These are phyloP conservation scores for Entomortierella chlamydospora DNA, from an alignment of 192 early-diverging fungal genomes.

Conservation along the genomic window DNA sequence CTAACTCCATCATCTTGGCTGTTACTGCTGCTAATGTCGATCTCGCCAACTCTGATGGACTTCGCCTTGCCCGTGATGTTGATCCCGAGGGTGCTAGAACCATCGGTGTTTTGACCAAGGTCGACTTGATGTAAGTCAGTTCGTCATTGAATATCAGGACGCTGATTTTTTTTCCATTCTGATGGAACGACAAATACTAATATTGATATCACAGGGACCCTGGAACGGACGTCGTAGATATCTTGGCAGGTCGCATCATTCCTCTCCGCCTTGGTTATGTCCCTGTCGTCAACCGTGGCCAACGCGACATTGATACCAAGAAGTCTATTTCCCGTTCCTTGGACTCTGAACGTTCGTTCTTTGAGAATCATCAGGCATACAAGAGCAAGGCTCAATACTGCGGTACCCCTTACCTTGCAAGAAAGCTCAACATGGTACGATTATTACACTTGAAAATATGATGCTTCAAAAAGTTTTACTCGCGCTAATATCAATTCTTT, in stretches of 20 bases:
- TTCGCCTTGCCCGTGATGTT: constrained; percentile 98
- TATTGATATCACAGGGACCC: too few relatives aligned
- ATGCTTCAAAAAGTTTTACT: too few relatives aligned
- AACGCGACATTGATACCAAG: constrained; percentile 95
- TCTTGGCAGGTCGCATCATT: constrained; percentile 96
- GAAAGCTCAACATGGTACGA: constrained; percentile 93
- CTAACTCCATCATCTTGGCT: constrained; percentile 96
- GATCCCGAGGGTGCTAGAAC: constrained; percentile 98
- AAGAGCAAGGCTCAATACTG: constrained; percentile 98
- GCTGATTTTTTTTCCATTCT: background rate
- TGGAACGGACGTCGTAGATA: constrained; percentile 99
- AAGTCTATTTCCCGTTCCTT: constrained; percentile 90
- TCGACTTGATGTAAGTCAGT: constrained; percentile 90
- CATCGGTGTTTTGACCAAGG: constrained; percentile 99
- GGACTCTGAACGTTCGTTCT: constrained; percentile 91
- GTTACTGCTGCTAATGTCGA: constrained; percentile 99
- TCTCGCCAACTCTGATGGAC: constrained; percentile 99
- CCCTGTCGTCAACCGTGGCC: constrained; percentile 99
- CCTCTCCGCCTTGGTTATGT: constrained; percentile 97
- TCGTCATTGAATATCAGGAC: background rate
- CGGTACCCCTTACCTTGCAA: constrained; percentile 98
- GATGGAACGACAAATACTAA: too few relatives aligned
- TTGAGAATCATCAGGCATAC: constrained; percentile 96
- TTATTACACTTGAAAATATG: background rate
- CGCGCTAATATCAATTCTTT: background rate